Percentiles rank a stretch among this genome's conserved stretches.
Conservation (phyloP, 2,329 filamentous ascomycete species). For the Microdochium paspali region DNA sequence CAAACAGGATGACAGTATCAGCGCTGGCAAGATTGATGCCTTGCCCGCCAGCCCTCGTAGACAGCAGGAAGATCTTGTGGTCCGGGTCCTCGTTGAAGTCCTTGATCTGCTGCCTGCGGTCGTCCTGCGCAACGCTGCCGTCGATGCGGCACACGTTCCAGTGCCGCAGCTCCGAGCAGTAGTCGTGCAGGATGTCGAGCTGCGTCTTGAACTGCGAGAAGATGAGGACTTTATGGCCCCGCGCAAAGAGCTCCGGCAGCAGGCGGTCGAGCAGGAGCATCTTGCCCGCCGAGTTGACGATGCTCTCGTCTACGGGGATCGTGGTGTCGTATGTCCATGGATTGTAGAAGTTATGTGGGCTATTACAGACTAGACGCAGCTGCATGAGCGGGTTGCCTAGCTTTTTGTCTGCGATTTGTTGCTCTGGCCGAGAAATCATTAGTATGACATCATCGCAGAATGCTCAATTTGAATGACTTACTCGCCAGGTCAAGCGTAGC, state of each 20-base stretch:
- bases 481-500: slow-evolving; percentile 69
- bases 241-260: slow-evolving; percentile 62
- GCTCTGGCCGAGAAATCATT: slow-evolving; percentile 37
- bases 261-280: slow-evolving; percentile 90
- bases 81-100: slow-evolving; percentile 59
- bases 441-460: slow-evolving; percentile 11
- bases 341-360: slow-evolving; percentile 93
- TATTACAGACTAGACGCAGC: slow-evolving; percentile 84
- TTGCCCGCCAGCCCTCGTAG: slow-evolving; percentile 85
- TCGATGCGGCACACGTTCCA: slow-evolving; percentile 90
- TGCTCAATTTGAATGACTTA: slow-evolving; percentile 27
- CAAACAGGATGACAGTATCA: slow-evolving; percentile 88
- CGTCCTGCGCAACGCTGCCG: slow-evolving; percentile 69
- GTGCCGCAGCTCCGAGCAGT: slow-evolving; percentile 64
- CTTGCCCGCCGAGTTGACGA: slow-evolving; percentile 85
- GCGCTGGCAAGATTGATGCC: slow-evolving; percentile 90
- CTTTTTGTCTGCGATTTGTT: slow-evolving; percentile 84
- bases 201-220: slow-evolving; percentile 97
- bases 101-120: slow-evolving; percentile 61
- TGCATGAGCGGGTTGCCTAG: slow-evolving; percentile 91
- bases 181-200: slow-evolving; percentile 82
- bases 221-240: slow-evolving; percentile 83
- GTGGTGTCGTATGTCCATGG: slow-evolving; percentile 62
- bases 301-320: slow-evolving; percentile 60
- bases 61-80: slow-evolving; percentile 74